Evolutionary conservation across 2,329 filamentous ascomycete genomes (phyloP).

Genomic region (Helotiales sp.): DNA sequence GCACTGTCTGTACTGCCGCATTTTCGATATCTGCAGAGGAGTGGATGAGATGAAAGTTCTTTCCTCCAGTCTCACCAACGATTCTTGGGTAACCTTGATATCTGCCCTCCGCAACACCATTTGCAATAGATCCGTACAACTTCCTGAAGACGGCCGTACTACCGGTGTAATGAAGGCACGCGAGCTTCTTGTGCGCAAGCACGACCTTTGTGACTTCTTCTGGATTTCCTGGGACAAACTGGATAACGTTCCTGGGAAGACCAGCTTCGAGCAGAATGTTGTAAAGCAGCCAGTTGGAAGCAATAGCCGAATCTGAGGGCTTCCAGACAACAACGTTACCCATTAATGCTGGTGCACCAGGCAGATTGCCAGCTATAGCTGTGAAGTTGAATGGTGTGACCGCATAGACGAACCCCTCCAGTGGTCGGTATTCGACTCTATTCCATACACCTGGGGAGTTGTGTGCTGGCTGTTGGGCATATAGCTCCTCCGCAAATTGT

Average conservation of each 20-base stretch:
- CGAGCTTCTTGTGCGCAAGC: conserved; percentile 78
- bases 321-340: conserved; percentile 98
- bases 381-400: conserved; percentile 98
- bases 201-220: conserved; percentile 80
- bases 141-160: conserved; percentile 90
- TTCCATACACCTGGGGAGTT: conserved; percentile 90
- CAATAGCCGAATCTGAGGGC: conserved; percentile 86
- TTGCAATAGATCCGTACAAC: conserved; percentile 84
- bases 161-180: conserved; percentile 93
- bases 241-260: conserved; percentile 85
- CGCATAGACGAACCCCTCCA: conserved; percentile 95
- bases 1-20: conserved; percentile 80
- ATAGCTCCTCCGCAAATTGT: conserved; percentile 89
- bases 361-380: conserved; percentile 87
- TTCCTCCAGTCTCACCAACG: conserved; percentile 89
- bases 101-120: conserved; percentile 78
- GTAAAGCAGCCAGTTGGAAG: conserved; percentile 90
- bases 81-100: conserved; percentile 88
- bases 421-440: conserved; percentile 82
- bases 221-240: conserved; percentile 90
- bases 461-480: conserved; percentile 83
- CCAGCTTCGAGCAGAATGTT: conserved; percentile 90
- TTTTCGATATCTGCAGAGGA: conserved; percentile 77
- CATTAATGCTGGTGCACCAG: conserved; percentile 81
- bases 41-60: conserved; percentile 91